phyloP scores from a whole-genome alignment of 495 filamentous ascomycete genomes.

The Neurospora sublineolata region DNA sequence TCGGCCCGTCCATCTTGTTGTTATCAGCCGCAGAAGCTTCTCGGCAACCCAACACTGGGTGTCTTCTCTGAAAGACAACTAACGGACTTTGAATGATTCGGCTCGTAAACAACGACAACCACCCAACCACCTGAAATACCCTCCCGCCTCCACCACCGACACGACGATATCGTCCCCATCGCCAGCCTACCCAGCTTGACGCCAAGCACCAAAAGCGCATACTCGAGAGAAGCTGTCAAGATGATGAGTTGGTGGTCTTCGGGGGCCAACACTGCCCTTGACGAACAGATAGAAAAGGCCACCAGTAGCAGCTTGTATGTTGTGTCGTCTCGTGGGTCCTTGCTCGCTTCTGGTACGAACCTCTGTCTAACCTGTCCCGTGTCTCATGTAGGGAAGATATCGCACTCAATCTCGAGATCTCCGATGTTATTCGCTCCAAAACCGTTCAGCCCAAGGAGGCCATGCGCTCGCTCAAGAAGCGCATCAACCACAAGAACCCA shows the following conservation, averaged over 20 bases:
- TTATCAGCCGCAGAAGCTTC: not conserved
- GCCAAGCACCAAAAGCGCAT: not conserved
- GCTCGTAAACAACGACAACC: not conserved
- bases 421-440: conserved; percentile 90
- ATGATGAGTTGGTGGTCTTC: conserved; percentile 92
- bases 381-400: conserved; percentile 71
- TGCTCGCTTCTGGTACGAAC: not conserved
- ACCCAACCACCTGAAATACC: not conserved
- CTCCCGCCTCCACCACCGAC: not conserved
- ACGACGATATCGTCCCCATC: not conserved
- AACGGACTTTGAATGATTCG: not conserved
- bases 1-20: not conserved
- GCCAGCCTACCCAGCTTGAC: conserved; percentile 1
- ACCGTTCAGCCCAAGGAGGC: conserved; percentile 94
- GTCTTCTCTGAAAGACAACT: not conserved
- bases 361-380: conserved; percentile 10
- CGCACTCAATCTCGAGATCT: conserved; percentile 91
- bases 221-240: conserved; percentile 12
- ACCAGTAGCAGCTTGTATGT: conserved; percentile 83
- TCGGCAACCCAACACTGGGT: not conserved
- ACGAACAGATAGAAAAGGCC: conserved; percentile 91
- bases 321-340: not conserved
- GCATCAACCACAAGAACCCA: conserved; percentile 91
- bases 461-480: conserved; percentile 87
- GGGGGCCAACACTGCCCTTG: conserved; percentile 63